Base-by-base conservation (phyloP, 129 eudicot species). In the Oenanthe sinensis region DNA sequence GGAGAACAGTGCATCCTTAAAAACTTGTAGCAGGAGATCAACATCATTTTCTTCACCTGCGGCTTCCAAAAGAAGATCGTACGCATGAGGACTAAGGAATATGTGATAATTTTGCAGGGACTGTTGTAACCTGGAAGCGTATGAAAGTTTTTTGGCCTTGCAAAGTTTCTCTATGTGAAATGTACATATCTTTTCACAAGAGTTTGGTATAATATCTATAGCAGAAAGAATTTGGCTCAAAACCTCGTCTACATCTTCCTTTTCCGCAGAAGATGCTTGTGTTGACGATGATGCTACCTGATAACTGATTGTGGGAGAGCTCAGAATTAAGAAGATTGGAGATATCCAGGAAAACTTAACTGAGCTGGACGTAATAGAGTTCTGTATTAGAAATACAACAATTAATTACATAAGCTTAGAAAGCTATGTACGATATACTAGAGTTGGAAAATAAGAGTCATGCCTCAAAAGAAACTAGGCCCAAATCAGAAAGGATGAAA, bases 11-110 rank as follows among this genome's bases (percentile, higher is more conserved):
- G 89, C 78, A 69, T 95, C 90, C 83, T 88, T 88, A 77, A 90
- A 92, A 54, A 85, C 79, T 68, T 67, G 78, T 24, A 75, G 40
- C 9, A 83, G 82, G 37, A 89, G 63, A 19, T 83, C 80, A 19
- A 85, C 77, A 52, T 89, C 87, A 48, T 82, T 84, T 37, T 55
- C 82, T 79, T 85, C 85, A 46, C 78, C 77, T 26, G 95, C 91
- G 69, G 89, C 91, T 62, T 80, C 85, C 78, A 92, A 84, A 76
- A 95, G 89, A 75, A 79, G 84, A 82, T 92, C 77, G 79, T 90
- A 90, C n/a, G 88, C 84, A 67, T 77, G 75, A 69, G 84, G 77
- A 65, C 79, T 78, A 50, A 86, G 84, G 75, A 82, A 40, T 13
- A 93, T 85, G 71, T 79, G 83, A 37, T 82, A 86, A 77, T 78